Base-by-base conservation (phyloP, 352 stramenopile species). In the Globisporangium mamillatum region DNA sequence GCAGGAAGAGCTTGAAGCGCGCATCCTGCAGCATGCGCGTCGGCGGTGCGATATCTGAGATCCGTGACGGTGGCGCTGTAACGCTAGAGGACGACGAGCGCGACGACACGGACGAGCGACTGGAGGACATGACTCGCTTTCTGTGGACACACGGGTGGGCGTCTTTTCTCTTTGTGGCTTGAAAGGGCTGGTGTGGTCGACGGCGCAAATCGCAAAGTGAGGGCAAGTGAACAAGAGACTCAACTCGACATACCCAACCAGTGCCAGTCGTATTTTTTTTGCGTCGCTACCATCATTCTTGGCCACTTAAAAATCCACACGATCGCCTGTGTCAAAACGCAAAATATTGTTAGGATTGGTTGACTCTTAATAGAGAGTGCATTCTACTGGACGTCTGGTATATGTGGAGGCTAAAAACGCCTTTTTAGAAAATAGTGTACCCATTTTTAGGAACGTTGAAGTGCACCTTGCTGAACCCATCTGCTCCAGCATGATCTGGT, bases 1-100 rank as follows among this genome's bases (percentile, higher is more conserved):
- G 85, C 34, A 93, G 57, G 56, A 80, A 90, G 59, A 93, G 75
- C 56, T 79, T 88, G 67, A 84, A 90, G 59, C 64, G 64, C 32
- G 70, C 24, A 32, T 58, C 68, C 46, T 77, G 63, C 20, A 61
- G 22, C 46, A 69, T 12, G 0, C 56, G 64, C 46, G 56, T 67
- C 44, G 48, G 65, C 16, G 57, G 63, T n/a, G 52, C 62, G 2
- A 60, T n/a, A 5, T 70, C 48, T 16, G 67, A 29, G 14, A 34
- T 36, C 52, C 58, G 44, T 3, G 16, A 55, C 50, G 18, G 46
- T 10, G 12, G 55, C 10, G 0, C 7, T 16, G 44, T 41, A 38
- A 60, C 18, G 14, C 8, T 18, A 32, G 27, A 44, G 27, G 44
- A 52, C n/a, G 64, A 66, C 22, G 71, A 73, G 50, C 60, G 63